Percentiles rank a stretch among this genome's conserved stretches.
Conservation (phyloP, 2,329 filamentous ascomycete genomes). For the Phialemoniopsis sp. region DNA sequence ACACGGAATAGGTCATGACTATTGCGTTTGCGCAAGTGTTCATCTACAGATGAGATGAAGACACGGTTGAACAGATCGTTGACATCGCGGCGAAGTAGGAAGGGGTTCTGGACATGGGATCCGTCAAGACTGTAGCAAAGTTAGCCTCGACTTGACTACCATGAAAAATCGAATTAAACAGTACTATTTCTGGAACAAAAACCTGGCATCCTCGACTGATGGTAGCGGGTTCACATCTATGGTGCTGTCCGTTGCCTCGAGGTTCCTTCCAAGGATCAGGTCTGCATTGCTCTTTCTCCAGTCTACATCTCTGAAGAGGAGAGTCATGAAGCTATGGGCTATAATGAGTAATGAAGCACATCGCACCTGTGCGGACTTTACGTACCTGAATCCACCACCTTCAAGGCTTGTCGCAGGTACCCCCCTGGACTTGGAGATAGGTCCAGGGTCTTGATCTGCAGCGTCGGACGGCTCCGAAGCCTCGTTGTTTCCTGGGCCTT, state of each 20-base stretch:
- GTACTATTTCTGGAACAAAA: slow-evolving; percentile 11
- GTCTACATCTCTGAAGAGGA: too few relatives aligned
- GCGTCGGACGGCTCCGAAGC: slow-evolving; percentile 3
- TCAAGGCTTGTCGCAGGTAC: too few relatives aligned
- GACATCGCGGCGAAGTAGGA: slow-evolving; percentile 18
- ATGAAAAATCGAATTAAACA: neutral
- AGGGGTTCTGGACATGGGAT: slow-evolving; percentile 18
- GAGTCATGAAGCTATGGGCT: too few relatives aligned
- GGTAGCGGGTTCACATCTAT: slow-evolving; percentile 7
- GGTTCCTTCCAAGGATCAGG: slow-evolving; percentile 5
- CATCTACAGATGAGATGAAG: slow-evolving; percentile 6
- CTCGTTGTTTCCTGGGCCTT: neutral
- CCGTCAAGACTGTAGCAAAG: slow-evolving; percentile 13
- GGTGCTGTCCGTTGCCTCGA: slow-evolving; percentile 1
- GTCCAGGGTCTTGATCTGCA: too few relatives aligned
- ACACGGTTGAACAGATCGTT: slow-evolving; percentile 11
- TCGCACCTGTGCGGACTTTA: too few relatives aligned
- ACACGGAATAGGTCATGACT: slow-evolving; percentile 27
- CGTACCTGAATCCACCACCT: too few relatives aligned
- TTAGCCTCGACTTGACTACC: too few relatives aligned
- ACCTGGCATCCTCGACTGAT: slow-evolving; percentile 3
- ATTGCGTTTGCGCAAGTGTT: neutral
- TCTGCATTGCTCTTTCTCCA: slow-evolving; percentile 9
- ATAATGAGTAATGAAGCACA: too few relatives aligned
- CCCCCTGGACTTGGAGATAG: too few relatives aligned